Conservation (phyloP, 2,329 filamentous ascomycete genomes). For the Parastagonospora avenae region DNA sequence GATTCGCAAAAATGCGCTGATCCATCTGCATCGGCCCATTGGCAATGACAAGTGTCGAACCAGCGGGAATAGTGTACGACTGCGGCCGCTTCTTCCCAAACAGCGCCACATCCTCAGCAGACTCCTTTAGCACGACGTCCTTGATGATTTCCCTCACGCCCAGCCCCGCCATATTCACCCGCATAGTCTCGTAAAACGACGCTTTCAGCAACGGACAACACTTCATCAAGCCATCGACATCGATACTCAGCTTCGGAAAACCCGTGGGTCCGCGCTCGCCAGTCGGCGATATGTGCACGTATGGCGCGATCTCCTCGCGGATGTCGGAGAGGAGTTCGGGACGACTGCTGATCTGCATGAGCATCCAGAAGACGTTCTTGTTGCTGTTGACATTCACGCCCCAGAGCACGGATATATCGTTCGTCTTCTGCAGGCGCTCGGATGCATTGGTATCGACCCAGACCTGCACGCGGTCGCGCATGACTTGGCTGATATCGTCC, state of each 20-base stretch:
- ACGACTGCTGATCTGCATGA: slow-evolving; percentile 53
- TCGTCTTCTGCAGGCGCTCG: slow-evolving; percentile 12
- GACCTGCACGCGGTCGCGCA: slow-evolving; percentile 14
- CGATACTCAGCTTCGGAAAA: slow-evolving; percentile 12
- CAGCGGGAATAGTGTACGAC: slow-evolving; percentile 16
- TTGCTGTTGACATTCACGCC: slow-evolving; percentile 19
- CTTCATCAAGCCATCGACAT: slow-evolving; percentile 15
- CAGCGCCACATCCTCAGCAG: slow-evolving; percentile 8
- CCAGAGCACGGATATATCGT: slow-evolving; percentile 17
- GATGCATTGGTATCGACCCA: slow-evolving; percentile 13
- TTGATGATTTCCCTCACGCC: slow-evolving; percentile 15
- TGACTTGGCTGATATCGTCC: slow-evolving; percentile 14
- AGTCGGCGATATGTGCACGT: slow-evolving; percentile 40
- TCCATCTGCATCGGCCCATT: slow-evolving; percentile 21
- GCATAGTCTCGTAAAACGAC: slow-evolving; percentile 17
- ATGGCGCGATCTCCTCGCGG: slow-evolving; percentile 53
- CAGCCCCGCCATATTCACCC: slow-evolving; percentile 19
- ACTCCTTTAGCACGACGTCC: slow-evolving; percentile 13
- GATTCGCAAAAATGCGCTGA: slow-evolving; percentile 15
- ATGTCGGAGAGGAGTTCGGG: slow-evolving; percentile 50
- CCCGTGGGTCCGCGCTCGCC: slow-evolving; percentile 7
- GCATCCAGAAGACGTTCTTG: slow-evolving; percentile 52
- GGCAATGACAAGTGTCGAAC: slow-evolving; percentile 14
- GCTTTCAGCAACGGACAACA: slow-evolving; percentile 15
- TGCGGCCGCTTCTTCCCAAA: slow-evolving; percentile 17